Evolutionary conservation across 208 protist species (phyloP), one percentile per base, ranked within the genome.

Genomic region (Trypanosoma scelopori): DNA sequence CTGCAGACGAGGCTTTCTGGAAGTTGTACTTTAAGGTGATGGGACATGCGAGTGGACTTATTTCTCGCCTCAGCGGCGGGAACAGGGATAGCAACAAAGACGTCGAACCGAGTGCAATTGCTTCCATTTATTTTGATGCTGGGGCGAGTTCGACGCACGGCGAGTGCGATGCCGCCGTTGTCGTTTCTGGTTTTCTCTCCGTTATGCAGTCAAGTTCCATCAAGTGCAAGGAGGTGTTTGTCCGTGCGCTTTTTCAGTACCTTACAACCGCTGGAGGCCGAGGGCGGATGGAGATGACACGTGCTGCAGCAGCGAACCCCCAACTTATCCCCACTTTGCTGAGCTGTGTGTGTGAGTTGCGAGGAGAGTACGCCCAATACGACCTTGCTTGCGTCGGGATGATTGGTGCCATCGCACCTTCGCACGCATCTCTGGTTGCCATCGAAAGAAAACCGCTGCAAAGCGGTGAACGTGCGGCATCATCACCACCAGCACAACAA

Each of bases 171-270:
- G 79, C 65, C 9, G 59, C 49, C 5, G 51, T 69, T 27, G 61
- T 86, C 55, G 67, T 79, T 18, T 22, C 53, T 27, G 85, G 89
- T 42, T 92, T 95, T 39, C 53, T 84, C 3, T 77, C 79, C 23
- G 78, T 92, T 23, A 85, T 92, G 81, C 73, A 77, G 0, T 81
- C 78, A 18, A 82, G 85, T 68, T 89, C 83, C 0, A 73, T 69
- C 30, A 91, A 95, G 69, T 91, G 84, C 52, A 89, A 82, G 64
- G 77, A 70, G 6, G 70, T 91, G 13, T 95, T 92, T 76, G 78
- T 92, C 16, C 82, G 79, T 7, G 82, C 82, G 0, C 69, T 95
- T 51, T 81, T 86, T 69, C 56, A 82, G 28, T 92, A 89, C 53
- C 71, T 95, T 5, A 53, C 43, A n/a, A 48, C 41, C 16, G 78